Base-by-base conservation (phyloP, 1,284 basidiomycete species). In the Marasmius oreades region DNA sequence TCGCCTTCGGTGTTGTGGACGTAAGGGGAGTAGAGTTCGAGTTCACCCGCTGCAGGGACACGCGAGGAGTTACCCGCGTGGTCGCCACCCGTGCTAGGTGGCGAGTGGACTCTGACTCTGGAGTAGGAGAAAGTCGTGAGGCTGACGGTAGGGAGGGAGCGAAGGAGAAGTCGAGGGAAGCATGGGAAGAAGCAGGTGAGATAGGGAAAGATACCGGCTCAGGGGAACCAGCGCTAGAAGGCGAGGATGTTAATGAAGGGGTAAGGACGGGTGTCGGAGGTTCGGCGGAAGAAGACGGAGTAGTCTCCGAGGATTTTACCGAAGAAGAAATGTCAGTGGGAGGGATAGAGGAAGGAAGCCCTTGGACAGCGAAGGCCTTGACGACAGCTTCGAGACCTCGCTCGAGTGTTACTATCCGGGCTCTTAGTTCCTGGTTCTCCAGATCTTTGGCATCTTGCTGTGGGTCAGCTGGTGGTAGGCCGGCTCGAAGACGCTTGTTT, bases 31-130 rank as follows among this genome's bases (percentile, higher is more conserved):
- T 64, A 65, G 63, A 64, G 64, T 58, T 65, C 69, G 72, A 80
- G 74, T 74, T 84, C 86, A 89, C 89, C 90, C 89, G 90, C 90
- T 92, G 90, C 90, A 85, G 87, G 90, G 90, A 77, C 84, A 82
- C 79, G 69, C 74, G 70, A 75, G 73, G 77, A 69, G 70, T 73
- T 71, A 31, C 28, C 28, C 75, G 78, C 77, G 79, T 81, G 84
- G 78, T 85, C 90, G 81, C 90, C 90, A 92, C 86, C 90, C 90
- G 89, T 92, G 90, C 90, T 87, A 88, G 86, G 85, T 92, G 90
- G 90, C 90, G 84, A 92, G 90, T 88, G 84, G 87, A 75, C 69
- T 85, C 78, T 69, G 71, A 70, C 69, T 71, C 59, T 31, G 66
- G 39, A 3, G 52, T 23, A 23, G 56, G 51, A 14, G 39, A 37